Evolutionary conservation across 768 basidiomycete genomes (phyloP), one percentile per base, ranked within the genome.

Genomic region (Tricholoma saponaceum): DNA sequence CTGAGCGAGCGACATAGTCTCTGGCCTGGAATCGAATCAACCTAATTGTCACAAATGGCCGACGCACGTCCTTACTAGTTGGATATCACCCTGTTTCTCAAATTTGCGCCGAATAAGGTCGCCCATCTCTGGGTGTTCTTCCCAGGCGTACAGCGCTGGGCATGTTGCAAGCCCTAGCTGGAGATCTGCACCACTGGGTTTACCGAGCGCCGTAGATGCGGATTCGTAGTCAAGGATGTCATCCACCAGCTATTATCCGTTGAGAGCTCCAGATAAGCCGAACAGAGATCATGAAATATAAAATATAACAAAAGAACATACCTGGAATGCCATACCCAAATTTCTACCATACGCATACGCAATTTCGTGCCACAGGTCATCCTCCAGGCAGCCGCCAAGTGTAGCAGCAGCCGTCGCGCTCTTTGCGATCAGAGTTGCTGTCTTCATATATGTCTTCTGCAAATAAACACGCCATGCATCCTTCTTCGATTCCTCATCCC

Each of bases 321-420:
- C 94, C 83, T 97, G 95, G 76, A 98, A 97, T 4, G 95, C 95
- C 57, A 97, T 92, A 0, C 95, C 95, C 26, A 97, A 70, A 71
- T 97, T 95, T 57, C 92, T 76, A 2, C 95, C 95, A 72, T 95
- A 98, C 4, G 91, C 92, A 73, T 97, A 98, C 14, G 95, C 96
- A 26, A 88, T 83, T 68, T 98, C 95, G 71, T 93, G 95, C 80
- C 92, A 90, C 7, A 88, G 71, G 66, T 97, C 95, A 9, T 88
- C 92, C 65, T 91, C 86, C 57, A 72, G 76, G 57, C 81, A 89
- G 22, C 95, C 96, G 3, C 95, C 95, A 0, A 98, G 79, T 2
- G 95, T 86, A 13, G 92, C 92, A 0, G 91, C 85, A 16, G 89
- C 89, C 9, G 94, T 81, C 2, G 90, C 86, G 2, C 87, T 86